Conservation (phyloP, 2,329 filamentous ascomycete species). For the Diaporthe aspalathi region DNA sequence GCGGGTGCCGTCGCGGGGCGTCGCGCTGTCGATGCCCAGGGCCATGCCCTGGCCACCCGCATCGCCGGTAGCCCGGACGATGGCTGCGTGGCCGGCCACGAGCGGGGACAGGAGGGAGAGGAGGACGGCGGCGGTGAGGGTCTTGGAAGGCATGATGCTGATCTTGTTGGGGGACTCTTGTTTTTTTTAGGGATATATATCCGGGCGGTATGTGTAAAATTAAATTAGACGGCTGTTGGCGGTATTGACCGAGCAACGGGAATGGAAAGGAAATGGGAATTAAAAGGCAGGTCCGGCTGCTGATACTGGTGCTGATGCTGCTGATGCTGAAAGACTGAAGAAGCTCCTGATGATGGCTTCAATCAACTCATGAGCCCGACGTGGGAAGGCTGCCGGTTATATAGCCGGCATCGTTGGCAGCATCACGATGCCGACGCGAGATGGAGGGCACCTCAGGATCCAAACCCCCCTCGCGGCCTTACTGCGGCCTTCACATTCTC, state of each 20-base stretch:
- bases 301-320: constrained; percentile 25
- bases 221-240: not conserved
- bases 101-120: constrained; percentile 60
- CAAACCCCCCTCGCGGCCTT: constrained; percentile 3
- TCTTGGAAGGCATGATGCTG: constrained; percentile 21
- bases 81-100: constrained; percentile 70
- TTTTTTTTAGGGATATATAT: no score
- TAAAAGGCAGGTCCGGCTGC: constrained; percentile 22
- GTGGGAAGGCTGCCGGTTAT: not conserved
- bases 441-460: no score
- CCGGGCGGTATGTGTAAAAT: not conserved
- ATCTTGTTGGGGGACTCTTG: not conserved
- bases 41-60: constrained; percentile 66
- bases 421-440: constrained; percentile 6
- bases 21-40: constrained; percentile 62
- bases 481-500: not conserved
- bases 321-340: constrained; percentile 31
- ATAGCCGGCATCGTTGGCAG: constrained; percentile 1
- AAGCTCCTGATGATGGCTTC: constrained; percentile 22
- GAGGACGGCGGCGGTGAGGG: constrained; percentile 37
- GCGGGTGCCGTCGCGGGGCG: constrained; percentile 70
- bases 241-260: not conserved
- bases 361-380: not conserved
- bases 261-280: not conserved
- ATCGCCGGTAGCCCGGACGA: constrained; percentile 68